A percentile compares a stretch with the other conserved stretches of the same genome.
Evolutionary conservation across 2,329 filamentous ascomycete species (phyloP).

Genomic region (Pyrenophora seminiperda): DNA sequence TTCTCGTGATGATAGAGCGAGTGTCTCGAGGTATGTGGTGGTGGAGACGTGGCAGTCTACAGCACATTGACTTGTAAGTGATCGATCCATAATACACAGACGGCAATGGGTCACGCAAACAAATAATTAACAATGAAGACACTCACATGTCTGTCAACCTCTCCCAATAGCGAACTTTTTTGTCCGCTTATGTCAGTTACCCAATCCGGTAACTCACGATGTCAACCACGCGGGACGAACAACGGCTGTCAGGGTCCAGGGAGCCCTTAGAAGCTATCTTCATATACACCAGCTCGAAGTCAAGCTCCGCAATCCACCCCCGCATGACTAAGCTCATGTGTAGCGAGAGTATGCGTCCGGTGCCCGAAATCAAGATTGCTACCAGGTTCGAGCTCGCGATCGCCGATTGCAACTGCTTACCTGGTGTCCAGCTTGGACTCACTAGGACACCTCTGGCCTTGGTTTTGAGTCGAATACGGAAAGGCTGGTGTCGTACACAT

Average conservation of each 20-base stretch:
- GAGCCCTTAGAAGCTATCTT: not conserved
- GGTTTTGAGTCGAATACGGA: too few species aligned
- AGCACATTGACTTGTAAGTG: not conserved
- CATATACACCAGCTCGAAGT: not conserved
- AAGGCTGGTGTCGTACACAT: too few species aligned
- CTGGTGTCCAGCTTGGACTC: not conserved
- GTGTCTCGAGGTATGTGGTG: too few species aligned
- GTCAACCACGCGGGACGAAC: not conserved
- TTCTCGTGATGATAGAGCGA: too few species aligned
- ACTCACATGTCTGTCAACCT: not conserved
- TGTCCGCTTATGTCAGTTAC: not conserved
- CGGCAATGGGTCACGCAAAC: not conserved
- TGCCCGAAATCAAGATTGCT: constrained; percentile 6
- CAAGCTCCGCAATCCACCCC: constrained; percentile 4
- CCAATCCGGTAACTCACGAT: constrained; percentile 12
- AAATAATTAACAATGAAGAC: too few species aligned
- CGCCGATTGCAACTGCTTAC: constrained; percentile 9
- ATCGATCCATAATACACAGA: not conserved
- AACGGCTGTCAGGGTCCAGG: constrained; percentile 1
- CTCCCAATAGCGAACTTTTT: not conserved
- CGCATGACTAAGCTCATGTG: constrained; percentile 9
- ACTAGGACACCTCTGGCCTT: too few species aligned
- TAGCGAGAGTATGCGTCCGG: not conserved
- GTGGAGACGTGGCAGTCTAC: too few species aligned
- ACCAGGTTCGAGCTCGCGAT: constrained; percentile 10